These are phyloP conservation scores for Floccularia luteovirens DNA, from an alignment of 768 basidiomycete genomes.

Conservation along the genomic window DNA sequence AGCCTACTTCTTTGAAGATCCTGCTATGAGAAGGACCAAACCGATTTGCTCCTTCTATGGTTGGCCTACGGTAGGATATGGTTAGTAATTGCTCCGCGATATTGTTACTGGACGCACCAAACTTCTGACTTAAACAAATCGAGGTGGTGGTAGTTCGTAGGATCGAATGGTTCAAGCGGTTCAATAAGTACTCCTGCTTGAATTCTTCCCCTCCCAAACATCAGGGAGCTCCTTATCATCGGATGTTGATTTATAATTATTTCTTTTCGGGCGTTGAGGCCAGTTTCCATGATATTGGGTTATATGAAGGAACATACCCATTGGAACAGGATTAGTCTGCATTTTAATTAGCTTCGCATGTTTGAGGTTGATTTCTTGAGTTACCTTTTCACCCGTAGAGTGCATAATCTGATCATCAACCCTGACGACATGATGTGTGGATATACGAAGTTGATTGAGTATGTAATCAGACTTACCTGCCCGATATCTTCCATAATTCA, in stretches of 20 bases:
- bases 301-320: slow-evolving; percentile 16
- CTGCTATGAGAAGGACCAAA: slow-evolving; percentile 36
- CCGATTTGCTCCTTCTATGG: slow-evolving; percentile 29
- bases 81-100: not conserved
- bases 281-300: slow-evolving; percentile 4
- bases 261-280: slow-evolving; percentile 20
- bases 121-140: slow-evolving; percentile 14
- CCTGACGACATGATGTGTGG: too few species aligned
- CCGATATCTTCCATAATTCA: slow-evolving; percentile 19
- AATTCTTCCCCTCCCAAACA: slow-evolving; percentile 29
- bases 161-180: slow-evolving; percentile 15
- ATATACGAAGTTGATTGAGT: too few species aligned
- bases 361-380: slow-evolving; percentile 2
- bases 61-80: slow-evolving; percentile 19
- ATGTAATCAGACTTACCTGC: too few species aligned
- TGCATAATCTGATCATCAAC: slow-evolving; percentile 35
- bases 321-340: slow-evolving; percentile 26
- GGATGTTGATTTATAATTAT: slow-evolving; percentile 23
- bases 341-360: slow-evolving; percentile 5
- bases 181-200: slow-evolving; percentile 28
- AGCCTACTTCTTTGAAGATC: slow-evolving; percentile 34
- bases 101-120: slow-evolving; percentile 15
- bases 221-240: slow-evolving; percentile 18
- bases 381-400: slow-evolving; percentile 25
- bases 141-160: slow-evolving; percentile 10